A percentile compares a stretch with the other conserved stretches of the same genome.
Conservation (phyloP, 2,329 filamentous ascomycete species). For the Lecanicillium sp. region DNA sequence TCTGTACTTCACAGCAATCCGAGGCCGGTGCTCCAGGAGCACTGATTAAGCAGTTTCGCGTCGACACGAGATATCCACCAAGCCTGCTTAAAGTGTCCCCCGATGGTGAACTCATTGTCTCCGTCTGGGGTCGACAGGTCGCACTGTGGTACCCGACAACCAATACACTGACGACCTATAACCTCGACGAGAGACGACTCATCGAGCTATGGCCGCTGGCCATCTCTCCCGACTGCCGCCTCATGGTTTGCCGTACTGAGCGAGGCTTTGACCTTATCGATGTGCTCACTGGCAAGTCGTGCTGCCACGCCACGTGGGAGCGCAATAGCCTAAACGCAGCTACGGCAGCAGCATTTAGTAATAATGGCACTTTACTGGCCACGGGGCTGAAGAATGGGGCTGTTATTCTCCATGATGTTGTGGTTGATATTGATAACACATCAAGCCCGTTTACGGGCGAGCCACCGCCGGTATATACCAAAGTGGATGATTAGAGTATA, state of each 20-base stretch:
- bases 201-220: constrained; percentile 18
- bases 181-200: constrained; percentile 13
- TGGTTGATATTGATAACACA: no score
- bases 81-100: constrained; percentile 9
- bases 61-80: background rate
- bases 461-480: no score
- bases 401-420: background rate
- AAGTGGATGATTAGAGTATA: no score
- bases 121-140: constrained; percentile 18
- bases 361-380: background rate
- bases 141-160: constrained; percentile 14
- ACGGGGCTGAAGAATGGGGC: background rate
- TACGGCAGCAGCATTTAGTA: background rate
- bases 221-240: constrained; percentile 18
- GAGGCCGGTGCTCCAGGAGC: background rate
- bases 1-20: background rate
- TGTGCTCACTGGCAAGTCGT: background rate
- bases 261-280: constrained; percentile 14
- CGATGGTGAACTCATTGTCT: constrained; percentile 15
- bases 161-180: constrained; percentile 14
- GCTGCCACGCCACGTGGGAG: background rate
- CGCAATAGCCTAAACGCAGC: background rate
- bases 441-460: no score
- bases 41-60: background rate
- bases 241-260: constrained; percentile 17